Evolutionary conservation across 2,329 filamentous ascomycete species (phyloP).

Genomic region (Diaporthe batatas): DNA sequence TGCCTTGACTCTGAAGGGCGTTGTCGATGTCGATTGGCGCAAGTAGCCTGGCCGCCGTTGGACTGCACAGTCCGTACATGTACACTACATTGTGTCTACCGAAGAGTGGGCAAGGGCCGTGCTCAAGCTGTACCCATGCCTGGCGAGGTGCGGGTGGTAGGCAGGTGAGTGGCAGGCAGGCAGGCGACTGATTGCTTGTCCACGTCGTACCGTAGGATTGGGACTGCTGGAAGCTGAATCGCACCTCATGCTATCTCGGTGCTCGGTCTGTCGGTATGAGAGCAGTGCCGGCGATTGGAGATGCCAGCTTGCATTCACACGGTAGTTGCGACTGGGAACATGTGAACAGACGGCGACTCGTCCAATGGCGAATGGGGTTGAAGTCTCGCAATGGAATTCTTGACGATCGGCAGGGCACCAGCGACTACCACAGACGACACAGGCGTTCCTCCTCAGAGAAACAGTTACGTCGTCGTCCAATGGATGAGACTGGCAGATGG

Average conservation of each 20-base stretch:
- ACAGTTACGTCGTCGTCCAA: background rate
- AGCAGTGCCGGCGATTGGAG: background rate
- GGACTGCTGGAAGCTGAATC: slow-evolving; percentile 30
- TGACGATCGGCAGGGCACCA: slow-evolving; percentile 5
- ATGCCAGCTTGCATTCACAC: background rate
- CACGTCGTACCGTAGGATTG: slow-evolving; percentile 38
- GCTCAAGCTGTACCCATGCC: background rate
- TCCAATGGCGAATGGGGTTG: background rate
- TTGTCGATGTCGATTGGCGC: slow-evolving; percentile 11
- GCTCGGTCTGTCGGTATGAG: slow-evolving; percentile 18
- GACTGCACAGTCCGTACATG: background rate
- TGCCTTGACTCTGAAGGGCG: background rate
- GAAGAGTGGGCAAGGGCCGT: background rate
- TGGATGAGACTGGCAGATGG: background rate
- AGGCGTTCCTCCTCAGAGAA: background rate
- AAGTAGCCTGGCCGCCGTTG: background rate
- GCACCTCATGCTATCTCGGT: slow-evolving; percentile 20
- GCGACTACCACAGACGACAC: background rate
- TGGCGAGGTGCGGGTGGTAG: background rate
- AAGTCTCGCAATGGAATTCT: background rate
- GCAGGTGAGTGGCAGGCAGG: slow-evolving; percentile 21
- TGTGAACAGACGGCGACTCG: slow-evolving; percentile 11
- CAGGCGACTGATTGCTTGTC: slow-evolving; percentile 33
- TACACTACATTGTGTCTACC: background rate
- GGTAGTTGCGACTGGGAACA: background rate